These are phyloP conservation scores for Stereocaulon alpinum DNA, from an alignment of 495 filamentous ascomycete species.

Conservation along the genomic window DNA sequence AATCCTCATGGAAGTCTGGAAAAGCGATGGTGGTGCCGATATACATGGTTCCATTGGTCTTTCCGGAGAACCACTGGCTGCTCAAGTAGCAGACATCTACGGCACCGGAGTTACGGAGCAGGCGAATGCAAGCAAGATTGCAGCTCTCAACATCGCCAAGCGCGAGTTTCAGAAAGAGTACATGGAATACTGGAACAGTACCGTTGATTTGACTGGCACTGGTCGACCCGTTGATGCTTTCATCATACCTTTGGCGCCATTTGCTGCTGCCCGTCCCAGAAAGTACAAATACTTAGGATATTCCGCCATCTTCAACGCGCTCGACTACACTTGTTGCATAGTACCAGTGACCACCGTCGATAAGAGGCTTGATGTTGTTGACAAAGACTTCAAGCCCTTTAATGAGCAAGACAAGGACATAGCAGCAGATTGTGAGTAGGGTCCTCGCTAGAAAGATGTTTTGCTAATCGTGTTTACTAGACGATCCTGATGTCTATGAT, in stretches of 20 bases:
- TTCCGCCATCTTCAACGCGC: conserved; percentile 40
- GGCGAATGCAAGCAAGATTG: conserved; percentile 38
- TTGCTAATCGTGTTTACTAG: conserved; percentile 22
- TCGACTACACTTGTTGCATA: conserved; percentile 49
- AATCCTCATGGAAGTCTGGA: conserved; percentile 31
- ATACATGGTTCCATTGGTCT: conserved; percentile 38
- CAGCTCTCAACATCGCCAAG: conserved; percentile 46
- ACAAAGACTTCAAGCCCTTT: conserved; percentile 28
- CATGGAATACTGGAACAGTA: conserved; percentile 62
- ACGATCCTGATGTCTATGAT: conserved; percentile 43
- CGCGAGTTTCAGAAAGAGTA: conserved; percentile 52
- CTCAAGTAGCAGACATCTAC: conserved; percentile 32
- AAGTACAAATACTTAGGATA: conserved; percentile 44
- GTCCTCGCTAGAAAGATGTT: neutral
- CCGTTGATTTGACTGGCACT: conserved; percentile 40
- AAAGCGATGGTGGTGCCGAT: conserved; percentile 39
- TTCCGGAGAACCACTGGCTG: conserved; percentile 42
- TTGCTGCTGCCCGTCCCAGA: conserved; percentile 39
- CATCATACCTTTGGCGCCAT: conserved; percentile 36
- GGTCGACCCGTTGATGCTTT: conserved; percentile 47
- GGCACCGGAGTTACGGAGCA: conserved; percentile 16
- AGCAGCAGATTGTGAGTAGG: conserved; percentile 43
- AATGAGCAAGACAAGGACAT: conserved; percentile 35
- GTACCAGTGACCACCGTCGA: conserved; percentile 49
- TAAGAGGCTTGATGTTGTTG: conserved; percentile 41